phyloP scores from a whole-genome alignment of 2,329 filamentous ascomycete species.

The Aspergillus felis region DNA sequence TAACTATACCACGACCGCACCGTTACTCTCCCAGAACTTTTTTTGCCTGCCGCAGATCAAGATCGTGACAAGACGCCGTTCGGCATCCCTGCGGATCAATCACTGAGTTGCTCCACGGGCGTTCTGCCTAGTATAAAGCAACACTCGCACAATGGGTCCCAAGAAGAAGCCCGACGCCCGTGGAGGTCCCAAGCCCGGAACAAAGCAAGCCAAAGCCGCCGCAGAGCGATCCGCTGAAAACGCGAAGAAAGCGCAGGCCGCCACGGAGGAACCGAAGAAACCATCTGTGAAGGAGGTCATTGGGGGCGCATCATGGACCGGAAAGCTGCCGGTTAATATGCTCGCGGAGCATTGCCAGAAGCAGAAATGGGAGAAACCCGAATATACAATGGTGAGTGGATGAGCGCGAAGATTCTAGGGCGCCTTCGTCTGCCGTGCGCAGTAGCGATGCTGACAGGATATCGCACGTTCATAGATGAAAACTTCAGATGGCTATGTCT shows the following conservation, averaged over 20 bases:
- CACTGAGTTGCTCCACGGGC: slow-evolving; percentile 21
- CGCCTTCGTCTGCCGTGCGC: background rate
- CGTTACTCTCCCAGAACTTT: slow-evolving; percentile 1
- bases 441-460: slow-evolving; percentile 10
- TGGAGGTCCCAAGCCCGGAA: slow-evolving; percentile 38
- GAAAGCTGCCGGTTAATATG: slow-evolving; percentile 90
- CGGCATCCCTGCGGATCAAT: background rate
- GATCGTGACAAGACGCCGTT: background rate
- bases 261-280: slow-evolving; percentile 50
- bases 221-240: slow-evolving; percentile 29
- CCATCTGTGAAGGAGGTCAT: slow-evolving; percentile 71
- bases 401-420: background rate
- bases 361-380: slow-evolving; percentile 90
- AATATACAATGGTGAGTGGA: slow-evolving; percentile 70
- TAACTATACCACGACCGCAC: too few species aligned
- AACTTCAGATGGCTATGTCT: slow-evolving; percentile 69
- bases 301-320: slow-evolving; percentile 93
- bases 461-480: slow-evolving; percentile 49
- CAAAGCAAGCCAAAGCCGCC: slow-evolving; percentile 39
- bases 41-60: slow-evolving; percentile 6
- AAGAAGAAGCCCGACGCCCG: slow-evolving; percentile 40
- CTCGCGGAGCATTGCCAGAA: slow-evolving; percentile 93
- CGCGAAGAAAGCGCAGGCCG: slow-evolving; percentile 33
- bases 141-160: slow-evolving; percentile 32
- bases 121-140: slow-evolving; percentile 6